phyloP scores from a whole-genome alignment of 2,329 filamentous ascomycete genomes.

The Talaromyces sp. region DNA sequence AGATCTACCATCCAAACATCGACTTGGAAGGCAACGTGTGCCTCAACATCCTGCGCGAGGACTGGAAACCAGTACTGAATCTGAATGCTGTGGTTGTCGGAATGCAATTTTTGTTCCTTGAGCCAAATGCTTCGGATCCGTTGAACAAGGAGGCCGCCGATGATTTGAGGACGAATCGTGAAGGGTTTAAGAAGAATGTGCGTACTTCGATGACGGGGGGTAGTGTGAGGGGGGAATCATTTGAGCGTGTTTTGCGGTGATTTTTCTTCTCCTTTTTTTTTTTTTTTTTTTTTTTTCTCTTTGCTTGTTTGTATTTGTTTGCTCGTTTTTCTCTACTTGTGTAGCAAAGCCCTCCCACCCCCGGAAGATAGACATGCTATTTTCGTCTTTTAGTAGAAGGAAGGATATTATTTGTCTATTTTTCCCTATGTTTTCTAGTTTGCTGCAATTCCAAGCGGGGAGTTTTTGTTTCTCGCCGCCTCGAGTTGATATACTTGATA shows the following conservation, averaged over 20 bases:
- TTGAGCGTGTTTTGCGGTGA: conserved; percentile 71
- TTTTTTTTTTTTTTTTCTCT: background rate
- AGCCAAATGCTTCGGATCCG: conserved; percentile 95
- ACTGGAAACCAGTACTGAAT: conserved; percentile 98
- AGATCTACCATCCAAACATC: conserved; percentile 99
- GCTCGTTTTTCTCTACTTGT: conserved; percentile 4
- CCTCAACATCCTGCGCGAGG: conserved; percentile 91
- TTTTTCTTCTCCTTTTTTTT: background rate
- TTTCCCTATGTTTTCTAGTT: background rate
- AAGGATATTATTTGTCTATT: background rate
- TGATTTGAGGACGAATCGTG: conserved; percentile 77
- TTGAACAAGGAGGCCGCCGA: conserved; percentile 97
- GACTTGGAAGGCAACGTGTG: conserved; percentile 97
- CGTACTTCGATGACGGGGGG: conserved; percentile 77
- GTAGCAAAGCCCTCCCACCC: background rate
- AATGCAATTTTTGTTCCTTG: conserved; percentile 93
- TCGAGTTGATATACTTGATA: background rate
- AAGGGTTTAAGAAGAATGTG: conserved; percentile 89
- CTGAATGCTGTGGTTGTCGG: conserved; percentile 95
- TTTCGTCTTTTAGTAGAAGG: background rate
- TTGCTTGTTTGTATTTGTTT: background rate
- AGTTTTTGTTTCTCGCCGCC: background rate
- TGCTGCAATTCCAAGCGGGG: background rate
- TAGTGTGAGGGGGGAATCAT: conserved; percentile 62
- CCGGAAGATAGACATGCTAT: background rate